Base-by-base conservation (phyloP, 2,329 filamentous ascomycete genomes). In the Penicillium glabrum region DNA sequence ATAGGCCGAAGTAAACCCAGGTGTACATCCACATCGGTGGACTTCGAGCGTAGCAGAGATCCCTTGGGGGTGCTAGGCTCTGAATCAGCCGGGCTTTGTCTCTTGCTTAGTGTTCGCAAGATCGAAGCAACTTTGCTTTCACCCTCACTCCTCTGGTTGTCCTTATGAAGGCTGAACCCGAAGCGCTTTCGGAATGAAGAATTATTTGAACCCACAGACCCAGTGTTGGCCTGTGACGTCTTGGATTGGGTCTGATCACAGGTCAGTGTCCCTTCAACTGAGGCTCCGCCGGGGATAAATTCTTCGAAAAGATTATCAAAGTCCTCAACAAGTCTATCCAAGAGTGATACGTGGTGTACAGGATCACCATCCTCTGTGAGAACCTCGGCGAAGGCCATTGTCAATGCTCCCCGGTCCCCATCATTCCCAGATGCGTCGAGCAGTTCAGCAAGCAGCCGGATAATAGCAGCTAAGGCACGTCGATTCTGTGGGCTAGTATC, bases 381-480 rank as follows among this genome's bases (percentile, higher is more conserved):
- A 50, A 97, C 81, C 70, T 97, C 92, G 0, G 92, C 88, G 77
- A 98, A 97, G 1, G 91, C 90, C 45, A 91, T 86, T 0, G 92
- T 97, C 65, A 98, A 77, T 23, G 91, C 90, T 48, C 93, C 93
- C 47, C 93, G 85, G 70, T 97, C 93, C 31, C 91, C 89, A 69
- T 97, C 93, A 67, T 96, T 96, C 50, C 88, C 88, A 63, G 92
- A 96, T 3, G 91, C 92, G 62, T 96, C 92, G 7, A 97, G 83
- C 29, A 98, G 79, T 69, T 96, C 91, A 1, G 91, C 90, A 24
- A 98, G 81, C 31, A 98, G 82, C 67, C 91, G 93, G 69, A 97
- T 88, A 50, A 96, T 84, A 1, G 89, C 86, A 37, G 89, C 89
- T 62, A 97, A 90, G 1, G 93, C 92, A 59, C 93, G 85, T 61